Conservation (phyloP, 495 filamentous ascomycete genomes). For the Talaromyces wortmannii region DNA sequence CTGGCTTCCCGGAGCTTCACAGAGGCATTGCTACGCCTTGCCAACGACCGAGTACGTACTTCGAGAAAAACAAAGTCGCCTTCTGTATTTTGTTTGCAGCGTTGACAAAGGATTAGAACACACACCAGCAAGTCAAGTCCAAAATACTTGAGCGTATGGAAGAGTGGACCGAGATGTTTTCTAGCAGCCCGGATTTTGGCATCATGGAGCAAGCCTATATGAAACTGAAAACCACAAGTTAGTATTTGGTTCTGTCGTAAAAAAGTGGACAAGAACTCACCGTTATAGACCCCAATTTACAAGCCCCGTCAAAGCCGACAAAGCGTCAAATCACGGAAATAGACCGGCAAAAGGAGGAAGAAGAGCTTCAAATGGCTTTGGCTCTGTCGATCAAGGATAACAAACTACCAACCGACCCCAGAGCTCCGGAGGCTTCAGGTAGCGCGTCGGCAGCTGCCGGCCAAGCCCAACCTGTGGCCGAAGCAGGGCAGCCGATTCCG, state of each 20-base stretch:
- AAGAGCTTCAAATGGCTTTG: slow-evolving; percentile 94
- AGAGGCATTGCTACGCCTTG: slow-evolving; percentile 84
- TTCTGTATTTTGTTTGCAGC: neutral
- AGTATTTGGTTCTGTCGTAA: slow-evolving; percentile 11
- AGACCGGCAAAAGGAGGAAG: slow-evolving; percentile 93
- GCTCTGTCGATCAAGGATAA: slow-evolving; percentile 81
- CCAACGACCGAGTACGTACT: slow-evolving; percentile 64
- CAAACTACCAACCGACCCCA: slow-evolving; percentile 35
- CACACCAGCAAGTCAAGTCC: slow-evolving; percentile 90
- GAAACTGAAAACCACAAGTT: slow-evolving; percentile 75
- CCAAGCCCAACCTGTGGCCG: slow-evolving; percentile 26
- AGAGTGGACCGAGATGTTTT: slow-evolving; percentile 94
- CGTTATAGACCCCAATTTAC: slow-evolving; percentile 75
- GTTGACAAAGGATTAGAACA: slow-evolving; percentile 49
- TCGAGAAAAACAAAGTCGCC: neutral
- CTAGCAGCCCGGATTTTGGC: slow-evolving; percentile 81
- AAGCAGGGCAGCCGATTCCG: slow-evolving; percentile 41
- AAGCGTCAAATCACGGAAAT: slow-evolving; percentile 85
- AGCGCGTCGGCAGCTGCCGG: slow-evolving; percentile 26
- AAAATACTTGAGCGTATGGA: slow-evolving; percentile 96
- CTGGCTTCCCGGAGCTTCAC: slow-evolving; percentile 92
- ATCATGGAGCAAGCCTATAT: slow-evolving; percentile 97
- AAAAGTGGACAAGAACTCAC: neutral
- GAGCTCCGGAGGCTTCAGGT: slow-evolving; percentile 16
- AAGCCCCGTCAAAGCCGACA: slow-evolving; percentile 84